Base-by-base conservation (phyloP, 371 early-diverging fungal species). In the Syncephalastrum sp. region DNA sequence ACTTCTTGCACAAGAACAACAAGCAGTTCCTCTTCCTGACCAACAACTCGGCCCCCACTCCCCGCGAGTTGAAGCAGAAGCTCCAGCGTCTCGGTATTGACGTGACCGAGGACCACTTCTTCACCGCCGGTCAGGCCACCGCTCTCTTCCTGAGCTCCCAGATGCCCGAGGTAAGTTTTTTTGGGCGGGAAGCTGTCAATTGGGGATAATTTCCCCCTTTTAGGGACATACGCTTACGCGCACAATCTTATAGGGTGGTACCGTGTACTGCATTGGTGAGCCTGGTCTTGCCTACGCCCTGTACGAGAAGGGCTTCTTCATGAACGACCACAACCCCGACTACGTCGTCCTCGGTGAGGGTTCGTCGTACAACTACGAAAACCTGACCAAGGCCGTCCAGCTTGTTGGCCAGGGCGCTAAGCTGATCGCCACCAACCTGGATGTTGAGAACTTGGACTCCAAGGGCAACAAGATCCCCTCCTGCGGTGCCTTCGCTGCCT, bases 11-110 rank as follows among this genome's bases (percentile, higher is more conserved):
- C 53, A 59, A 57, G 47, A 75, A 84, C 54, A 76, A 82, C 64
- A 87, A 87, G 65, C 70, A 81, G 57, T 87, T 77, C 61, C 73
- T 87, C 19, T 87, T 87, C 71, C 69, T 84, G 72, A 87, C 87
- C 43, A 87, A 87, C 75, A 87, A 87, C 67, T 83, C 83, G 56
- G 82, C 84, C 38, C 84, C 84, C 15, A 87, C 87, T 43, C 87
- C 87, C 41, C 71, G 81, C 55, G 87, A 87, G 60, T 72, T 87
- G 44, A 75, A 82, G 43, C 76, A 79, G 63, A 87, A 87, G 64
- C 59, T 87, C 45, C 46, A 60, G 24, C 81, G 85, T 53, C 70
- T 85, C 13, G 85, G 87, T 51, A 79, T 87, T 56, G 80, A 84
- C 49, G 77, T 84, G 46, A 68, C 70, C 43, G 82, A 81, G 49